Evolutionary conservation across 140 eudicot genomes (phyloP).

Genomic region (Oenanthe javanica): DNA sequence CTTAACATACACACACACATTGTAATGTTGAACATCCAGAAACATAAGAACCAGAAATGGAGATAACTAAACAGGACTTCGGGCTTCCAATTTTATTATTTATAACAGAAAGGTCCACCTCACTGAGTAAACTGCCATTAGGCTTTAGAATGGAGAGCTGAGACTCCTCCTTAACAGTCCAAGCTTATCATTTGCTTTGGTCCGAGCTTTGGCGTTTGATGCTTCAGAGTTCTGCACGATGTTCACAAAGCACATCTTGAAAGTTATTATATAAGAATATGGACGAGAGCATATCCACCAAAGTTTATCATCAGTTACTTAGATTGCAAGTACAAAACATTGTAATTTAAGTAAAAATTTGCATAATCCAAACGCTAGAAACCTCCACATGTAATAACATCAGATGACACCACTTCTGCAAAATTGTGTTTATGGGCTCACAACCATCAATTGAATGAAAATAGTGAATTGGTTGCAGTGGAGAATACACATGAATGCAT

Average conservation of each 20-base stretch:
- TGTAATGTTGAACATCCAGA: not conserved
- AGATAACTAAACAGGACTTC: not conserved
- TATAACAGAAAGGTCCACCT: not conserved
- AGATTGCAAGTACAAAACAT: not conserved
- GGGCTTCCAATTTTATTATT: not conserved
- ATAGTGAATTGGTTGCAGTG: no score
- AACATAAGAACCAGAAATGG: not conserved
- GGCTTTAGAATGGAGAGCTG: constrained; percentile 41
- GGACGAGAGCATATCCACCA: not conserved
- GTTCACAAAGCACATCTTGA: not conserved
- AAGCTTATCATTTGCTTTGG: constrained; percentile 26
- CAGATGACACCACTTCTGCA: not conserved
- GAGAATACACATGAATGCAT: not conserved
- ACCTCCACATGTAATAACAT: not conserved
- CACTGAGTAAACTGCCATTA: not conserved
- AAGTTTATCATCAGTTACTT: not conserved
- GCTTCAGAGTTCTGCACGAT: constrained; percentile 49
- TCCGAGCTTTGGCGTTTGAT: constrained; percentile 25
- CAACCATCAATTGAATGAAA: not conserved
- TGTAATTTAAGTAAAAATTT: not conserved
- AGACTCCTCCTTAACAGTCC: constrained; percentile 40
- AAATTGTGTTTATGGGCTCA: constrained; percentile 2
- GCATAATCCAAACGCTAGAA: not conserved
- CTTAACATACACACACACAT: not conserved
- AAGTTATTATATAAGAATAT: not conserved